Percentiles rank a stretch among this genome's conserved stretches.
Evolutionary conservation across 192 early-diverging fungal species (phyloP).

Genomic region (Coemansia sp.): DNA sequence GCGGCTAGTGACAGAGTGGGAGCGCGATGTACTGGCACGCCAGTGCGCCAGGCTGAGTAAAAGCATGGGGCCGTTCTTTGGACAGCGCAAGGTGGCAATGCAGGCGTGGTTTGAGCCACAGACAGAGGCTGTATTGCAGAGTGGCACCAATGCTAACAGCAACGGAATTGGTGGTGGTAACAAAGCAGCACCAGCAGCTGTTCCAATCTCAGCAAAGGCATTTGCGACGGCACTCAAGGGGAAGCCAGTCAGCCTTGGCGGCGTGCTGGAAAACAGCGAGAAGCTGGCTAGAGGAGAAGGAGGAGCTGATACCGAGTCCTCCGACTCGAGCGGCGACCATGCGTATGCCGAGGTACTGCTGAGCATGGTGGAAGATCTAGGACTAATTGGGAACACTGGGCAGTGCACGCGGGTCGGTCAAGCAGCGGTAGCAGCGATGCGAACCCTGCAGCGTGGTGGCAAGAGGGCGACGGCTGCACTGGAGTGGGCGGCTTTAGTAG

Average conservation of each 20-base stretch:
- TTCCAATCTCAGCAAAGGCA: not conserved
- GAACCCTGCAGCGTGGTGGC: conserved; percentile 10
- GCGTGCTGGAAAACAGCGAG: conserved; percentile 16
- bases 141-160: not conserved
- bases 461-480: conserved; percentile 1
- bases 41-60: conserved; percentile 58
- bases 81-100: conserved; percentile 64
- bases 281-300: conserved; percentile 3
- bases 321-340: not conserved
- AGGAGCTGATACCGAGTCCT: not conserved
- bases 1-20: conserved; percentile 59
- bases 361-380: conserved; percentile 22
- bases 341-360: conserved; percentile 11
- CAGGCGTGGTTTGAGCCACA: conserved; percentile 61
- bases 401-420: conserved; percentile 29
- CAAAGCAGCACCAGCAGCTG: not conserved
- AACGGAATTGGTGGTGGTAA: not conserved
- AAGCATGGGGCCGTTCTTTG: conserved; percentile 64
- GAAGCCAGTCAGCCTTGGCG: not conserved
- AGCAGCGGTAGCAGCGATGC: conserved; percentile 27
- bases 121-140: conserved; percentile 32
- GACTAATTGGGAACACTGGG: conserved; percentile 21
- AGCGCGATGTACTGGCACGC: conserved; percentile 57
- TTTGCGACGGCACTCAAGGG: not conserved
- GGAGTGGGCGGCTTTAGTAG: conserved; percentile 39